phyloP scores from a whole-genome alignment of 2,329 filamentous ascomycete species.

The Claviceps capensis region DNA sequence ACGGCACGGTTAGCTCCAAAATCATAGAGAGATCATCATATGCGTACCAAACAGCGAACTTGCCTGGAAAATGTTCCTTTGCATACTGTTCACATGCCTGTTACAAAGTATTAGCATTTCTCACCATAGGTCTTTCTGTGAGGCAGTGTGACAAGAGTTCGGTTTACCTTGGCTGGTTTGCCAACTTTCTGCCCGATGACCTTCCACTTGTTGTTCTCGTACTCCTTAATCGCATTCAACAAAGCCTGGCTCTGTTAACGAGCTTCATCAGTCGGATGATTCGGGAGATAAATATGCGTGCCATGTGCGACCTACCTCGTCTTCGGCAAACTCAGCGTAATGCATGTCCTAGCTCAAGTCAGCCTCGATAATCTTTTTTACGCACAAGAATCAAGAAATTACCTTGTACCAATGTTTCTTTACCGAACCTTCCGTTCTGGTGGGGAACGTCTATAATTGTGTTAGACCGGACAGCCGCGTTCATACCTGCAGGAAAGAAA shows the following conservation, averaged over 20 bases:
- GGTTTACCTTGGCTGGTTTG: conserved; percentile 72
- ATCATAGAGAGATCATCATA: too few relatives aligned
- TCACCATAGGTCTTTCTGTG: neutral
- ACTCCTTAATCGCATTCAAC: conserved; percentile 92
- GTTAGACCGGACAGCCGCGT: neutral
- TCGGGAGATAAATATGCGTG: neutral
- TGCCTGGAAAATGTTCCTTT: conserved; percentile 76
- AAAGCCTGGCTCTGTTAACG: conserved; percentile 55
- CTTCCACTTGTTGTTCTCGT: conserved; percentile 98
- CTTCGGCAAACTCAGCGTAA: conserved; percentile 94
- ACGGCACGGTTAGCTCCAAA: conserved; percentile 14
- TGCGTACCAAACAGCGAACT: conserved; percentile 5
- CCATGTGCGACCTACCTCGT: conserved; percentile 52
- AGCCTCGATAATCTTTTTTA: neutral
- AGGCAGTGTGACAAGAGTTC: too few relatives aligned
- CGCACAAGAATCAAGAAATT: conserved; percentile 11
- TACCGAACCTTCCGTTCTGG: conserved; percentile 87
- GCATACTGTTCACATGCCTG: conserved; percentile 63
- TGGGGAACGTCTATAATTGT: conserved; percentile 64
- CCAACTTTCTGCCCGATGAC: conserved; percentile 91
- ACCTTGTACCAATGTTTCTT: conserved; percentile 99
- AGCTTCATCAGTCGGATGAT: conserved; percentile 5
- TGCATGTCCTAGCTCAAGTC: conserved; percentile 69
- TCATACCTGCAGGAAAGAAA: neutral
- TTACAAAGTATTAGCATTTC: conserved; percentile 3